phyloP scores from a whole-genome alignment of 768 basidiomycete genomes.

The Neoboletus magnificus region DNA sequence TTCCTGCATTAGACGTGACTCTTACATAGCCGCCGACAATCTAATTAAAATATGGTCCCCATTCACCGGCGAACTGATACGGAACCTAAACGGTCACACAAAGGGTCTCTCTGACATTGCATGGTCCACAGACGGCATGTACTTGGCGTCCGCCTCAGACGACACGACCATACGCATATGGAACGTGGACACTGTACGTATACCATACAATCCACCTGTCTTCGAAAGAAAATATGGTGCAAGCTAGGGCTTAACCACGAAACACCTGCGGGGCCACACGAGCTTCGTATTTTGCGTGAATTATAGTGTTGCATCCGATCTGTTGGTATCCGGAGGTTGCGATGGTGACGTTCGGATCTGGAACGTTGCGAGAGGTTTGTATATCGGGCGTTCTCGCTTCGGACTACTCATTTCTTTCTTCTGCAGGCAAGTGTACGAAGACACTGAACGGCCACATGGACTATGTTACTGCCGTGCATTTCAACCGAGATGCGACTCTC shows the following conservation, averaged over 20 bases:
- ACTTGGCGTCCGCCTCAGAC: slow-evolving; percentile 89
- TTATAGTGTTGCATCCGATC: slow-evolving; percentile 82
- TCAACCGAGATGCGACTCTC: slow-evolving; percentile 87
- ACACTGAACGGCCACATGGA: slow-evolving; percentile 91
- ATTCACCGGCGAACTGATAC: slow-evolving; percentile 71
- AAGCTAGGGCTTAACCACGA: slow-evolving; percentile 63
- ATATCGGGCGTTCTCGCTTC: background rate
- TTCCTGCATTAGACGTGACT: background rate
- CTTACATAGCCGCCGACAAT: slow-evolving; percentile 66
- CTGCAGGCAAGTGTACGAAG: slow-evolving; percentile 75
- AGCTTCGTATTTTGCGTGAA: slow-evolving; percentile 91
- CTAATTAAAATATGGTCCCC: slow-evolving; percentile 82
- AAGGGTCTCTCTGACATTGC: slow-evolving; percentile 86
- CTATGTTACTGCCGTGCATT: slow-evolving; percentile 92
- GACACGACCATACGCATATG: slow-evolving; percentile 88
- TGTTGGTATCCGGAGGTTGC: slow-evolving; percentile 89
- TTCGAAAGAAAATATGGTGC: background rate
- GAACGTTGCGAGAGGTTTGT: slow-evolving; percentile 76
- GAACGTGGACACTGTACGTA: slow-evolving; percentile 75
- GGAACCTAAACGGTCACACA: slow-evolving; percentile 71
- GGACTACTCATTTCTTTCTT: too few relatives aligned
- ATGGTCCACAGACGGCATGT: slow-evolving; percentile 80
- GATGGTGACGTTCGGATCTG: slow-evolving; percentile 93
- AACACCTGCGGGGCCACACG: slow-evolving; percentile 75
- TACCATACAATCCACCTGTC: background rate